Base-by-base conservation (phyloP, 2,329 filamentous ascomycete species). In the Claviceps maximensis region DNA sequence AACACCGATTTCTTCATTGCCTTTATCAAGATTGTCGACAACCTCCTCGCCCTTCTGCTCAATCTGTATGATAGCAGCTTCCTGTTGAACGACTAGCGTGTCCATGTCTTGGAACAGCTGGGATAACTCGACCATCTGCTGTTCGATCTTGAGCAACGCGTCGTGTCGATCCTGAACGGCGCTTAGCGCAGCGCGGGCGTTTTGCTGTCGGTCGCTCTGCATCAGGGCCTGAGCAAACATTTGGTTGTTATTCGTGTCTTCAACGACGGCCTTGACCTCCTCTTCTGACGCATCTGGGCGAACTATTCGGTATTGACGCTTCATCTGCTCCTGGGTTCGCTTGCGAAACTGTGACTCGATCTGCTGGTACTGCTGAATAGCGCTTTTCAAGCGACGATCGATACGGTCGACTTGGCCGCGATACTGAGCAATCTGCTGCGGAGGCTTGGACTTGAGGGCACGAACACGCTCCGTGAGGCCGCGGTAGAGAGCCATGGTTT, bases 91-190 rank as follows among this genome's bases (percentile, higher is more conserved):
- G 56, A 97, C 84, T 49, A 95, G 74, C 33, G 83, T 82, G 60
- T 95, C 87, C 72, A 97, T 84, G 60, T 96, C 86, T 65, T 89
- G 81, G 80, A 96, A 95, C 52, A 97, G 74, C 69, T 93, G 82
- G 6, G 86, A 82, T 53, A 98, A 76, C 69, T 95, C 87, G 12
- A 87, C 82, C 79, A 97, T 87, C 66, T 94, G 87, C 64, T 80
- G 76, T 73, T 95, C 89, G 64, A 97, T 95, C 77, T 94, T 91
- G 70, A 89, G 81, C 60, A 98, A 86, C 44, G 87, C 89, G 51
- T 82, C 82, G 67, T 95, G 89, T 59, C 93, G 86, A 63, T 87
- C 82, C 67, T 86, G 80, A 38, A 95, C 89, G 25, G 88, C 88
- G 60, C 79, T 80, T 53, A 95, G 77, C 38, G 89, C 88, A 40